Conservation (phyloP, 371 early-diverging fungal species). For the Actinomucor elegans region DNA sequence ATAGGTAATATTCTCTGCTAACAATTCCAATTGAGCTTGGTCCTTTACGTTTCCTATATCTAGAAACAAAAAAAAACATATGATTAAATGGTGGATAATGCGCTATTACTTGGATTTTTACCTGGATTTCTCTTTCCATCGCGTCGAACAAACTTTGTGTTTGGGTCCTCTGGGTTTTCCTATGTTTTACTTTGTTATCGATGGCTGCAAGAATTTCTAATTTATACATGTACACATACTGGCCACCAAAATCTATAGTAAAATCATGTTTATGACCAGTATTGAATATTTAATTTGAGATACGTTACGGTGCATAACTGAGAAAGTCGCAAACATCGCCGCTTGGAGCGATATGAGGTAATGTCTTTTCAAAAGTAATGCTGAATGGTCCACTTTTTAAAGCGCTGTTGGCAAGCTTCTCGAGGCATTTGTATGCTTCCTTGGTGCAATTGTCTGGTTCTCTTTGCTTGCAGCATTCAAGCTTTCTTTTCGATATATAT, state of each 20-base stretch:
- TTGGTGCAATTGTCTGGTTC: background rate
- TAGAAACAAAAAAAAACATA: constrained; percentile 4
- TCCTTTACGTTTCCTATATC: constrained; percentile 31
- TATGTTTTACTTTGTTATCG: background rate
- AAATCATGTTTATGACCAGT: too few relatives aligned
- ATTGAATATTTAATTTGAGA: background rate
- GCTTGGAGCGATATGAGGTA: constrained; percentile 35
- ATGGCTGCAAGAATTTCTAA: background rate
- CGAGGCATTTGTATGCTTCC: constrained; percentile 16
- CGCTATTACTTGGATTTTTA: too few relatives aligned
- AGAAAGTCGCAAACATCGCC: constrained; percentile 40
- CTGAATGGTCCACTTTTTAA: constrained; percentile 39
- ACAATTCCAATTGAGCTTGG: constrained; percentile 34
- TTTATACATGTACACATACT: constrained; percentile 26
- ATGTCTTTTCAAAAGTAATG: constrained; percentile 22
- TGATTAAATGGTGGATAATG: too few relatives aligned
- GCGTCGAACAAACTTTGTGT: constrained; percentile 29
- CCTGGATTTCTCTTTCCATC: constrained; percentile 49
- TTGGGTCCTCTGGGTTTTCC: constrained; percentile 11
- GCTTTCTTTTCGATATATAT: constrained; percentile 22
- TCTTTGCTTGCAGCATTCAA: constrained; percentile 8
- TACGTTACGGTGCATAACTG: constrained; percentile 50
- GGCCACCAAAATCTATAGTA: constrained; percentile 44
- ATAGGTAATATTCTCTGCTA: constrained; percentile 34
- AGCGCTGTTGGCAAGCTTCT: constrained; percentile 31